phyloP scores from a whole-genome alignment of 306 rosid genomes.

The Cucumis hystrix region DNA sequence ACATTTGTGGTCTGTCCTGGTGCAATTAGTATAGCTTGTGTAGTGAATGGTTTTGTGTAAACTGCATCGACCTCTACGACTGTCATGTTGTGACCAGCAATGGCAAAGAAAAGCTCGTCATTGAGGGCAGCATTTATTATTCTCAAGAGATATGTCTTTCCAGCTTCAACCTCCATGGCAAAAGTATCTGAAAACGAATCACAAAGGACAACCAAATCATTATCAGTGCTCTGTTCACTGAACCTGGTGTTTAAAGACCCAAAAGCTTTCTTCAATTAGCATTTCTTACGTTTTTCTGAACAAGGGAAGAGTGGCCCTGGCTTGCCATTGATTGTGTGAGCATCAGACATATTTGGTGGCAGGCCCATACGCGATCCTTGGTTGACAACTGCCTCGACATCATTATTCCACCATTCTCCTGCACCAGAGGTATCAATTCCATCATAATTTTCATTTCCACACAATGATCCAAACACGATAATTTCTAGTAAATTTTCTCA shows the following conservation, averaged over 20 bases:
- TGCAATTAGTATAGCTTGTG: conserved; percentile 52
- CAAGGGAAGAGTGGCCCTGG: conserved; percentile 92
- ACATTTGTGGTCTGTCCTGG: conserved; percentile 93
- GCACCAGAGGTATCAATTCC: neutral
- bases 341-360: conserved; percentile 83
- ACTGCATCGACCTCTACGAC: conserved; percentile 92
- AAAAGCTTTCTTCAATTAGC: conserved; percentile 2
- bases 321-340: conserved; percentile 85
- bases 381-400: conserved; percentile 55
- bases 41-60: conserved; percentile 66
- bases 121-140: conserved; percentile 52
- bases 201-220: neutral
- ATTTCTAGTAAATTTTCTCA: neutral
- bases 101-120: conserved; percentile 68
- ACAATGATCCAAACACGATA: neutral
- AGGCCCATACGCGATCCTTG: conserved; percentile 59
- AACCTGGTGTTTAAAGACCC: neutral
- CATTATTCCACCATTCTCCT: conserved; percentile 88
- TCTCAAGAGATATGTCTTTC: conserved; percentile 63
- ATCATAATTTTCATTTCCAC: neutral
- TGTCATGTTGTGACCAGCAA: conserved; percentile 61
- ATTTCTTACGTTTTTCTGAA: conserved; percentile 59
- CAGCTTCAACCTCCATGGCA: conserved; percentile 61
- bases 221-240: neutral
- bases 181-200: conserved; percentile 41